A percentile compares a stretch with the other conserved stretches of the same genome.
These are phyloP conservation scores for Gyrodon lividus DNA, from an alignment of 768 basidiomycete genomes.

Conservation along the genomic window DNA sequence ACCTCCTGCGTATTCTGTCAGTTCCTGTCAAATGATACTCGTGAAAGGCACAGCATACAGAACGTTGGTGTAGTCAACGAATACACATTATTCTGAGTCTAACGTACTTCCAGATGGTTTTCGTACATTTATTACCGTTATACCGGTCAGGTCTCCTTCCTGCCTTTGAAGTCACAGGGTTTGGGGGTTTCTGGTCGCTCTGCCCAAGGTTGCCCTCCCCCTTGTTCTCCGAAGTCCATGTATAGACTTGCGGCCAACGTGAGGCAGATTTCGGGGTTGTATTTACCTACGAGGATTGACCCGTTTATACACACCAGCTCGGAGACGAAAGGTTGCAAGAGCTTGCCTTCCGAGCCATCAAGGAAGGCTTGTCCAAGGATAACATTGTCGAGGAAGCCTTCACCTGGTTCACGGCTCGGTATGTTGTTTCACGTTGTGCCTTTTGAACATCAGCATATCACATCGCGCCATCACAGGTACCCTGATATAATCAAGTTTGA, in stretches of 20 bases:
- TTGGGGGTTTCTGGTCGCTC: not conserved
- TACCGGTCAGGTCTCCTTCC: conserved; percentile 29
- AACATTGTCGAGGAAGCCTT: conserved; percentile 31
- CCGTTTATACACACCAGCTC: conserved; percentile 11
- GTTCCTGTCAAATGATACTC: conserved; percentile 23
- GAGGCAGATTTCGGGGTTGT: not conserved
- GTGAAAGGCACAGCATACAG: conserved; percentile 29
- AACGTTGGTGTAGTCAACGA: conserved; percentile 19
- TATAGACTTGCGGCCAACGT: conserved; percentile 33
- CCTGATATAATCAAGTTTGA: conserved; percentile 9
- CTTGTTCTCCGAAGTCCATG: conserved; percentile 40
- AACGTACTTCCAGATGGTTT: conserved; percentile 18
- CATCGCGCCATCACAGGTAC: conserved; percentile 12
- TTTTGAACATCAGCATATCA: not conserved
- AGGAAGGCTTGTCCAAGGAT: conserved; percentile 18
- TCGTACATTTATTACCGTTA: conserved; percentile 31
- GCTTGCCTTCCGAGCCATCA: conserved; percentile 25
- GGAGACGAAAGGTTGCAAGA: conserved; percentile 26
- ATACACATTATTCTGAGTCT: not conserved
- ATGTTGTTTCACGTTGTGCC: conserved; percentile 7
- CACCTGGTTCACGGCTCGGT: conserved; percentile 33
- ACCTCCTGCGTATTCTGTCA: conserved; percentile 24
- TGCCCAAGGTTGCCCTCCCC: not conserved
- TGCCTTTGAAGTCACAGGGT: conserved; percentile 20
- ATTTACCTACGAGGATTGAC: not conserved